Percentiles rank a stretch among this genome's conserved stretches.
These are phyloP conservation scores for Phytophthora sp. DNA, from an alignment of 352 stramenopile genomes.

Conservation along the genomic window DNA sequence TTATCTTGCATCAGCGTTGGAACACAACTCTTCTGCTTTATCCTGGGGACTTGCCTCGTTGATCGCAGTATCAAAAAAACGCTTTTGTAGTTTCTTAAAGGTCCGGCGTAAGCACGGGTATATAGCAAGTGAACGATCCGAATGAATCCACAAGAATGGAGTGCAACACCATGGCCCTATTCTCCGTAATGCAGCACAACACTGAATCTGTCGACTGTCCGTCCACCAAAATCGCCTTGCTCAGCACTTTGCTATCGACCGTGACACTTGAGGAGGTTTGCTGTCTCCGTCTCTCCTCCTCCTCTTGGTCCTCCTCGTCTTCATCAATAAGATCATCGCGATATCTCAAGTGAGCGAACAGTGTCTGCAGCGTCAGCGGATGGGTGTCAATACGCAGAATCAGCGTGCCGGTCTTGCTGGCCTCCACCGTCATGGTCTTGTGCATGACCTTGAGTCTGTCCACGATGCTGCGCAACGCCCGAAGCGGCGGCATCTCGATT, in stretches of 20 bases:
- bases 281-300: slow-evolving; percentile 28
- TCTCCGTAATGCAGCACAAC: slow-evolving; percentile 85
- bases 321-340: slow-evolving; percentile 76
- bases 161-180: slow-evolving; percentile 80
- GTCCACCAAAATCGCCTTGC: slow-evolving; percentile 79
- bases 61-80: neutral
- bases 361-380: slow-evolving; percentile 73
- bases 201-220: slow-evolving; percentile 71
- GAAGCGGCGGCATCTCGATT: slow-evolving; percentile 81
- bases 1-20: no score
- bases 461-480: slow-evolving; percentile 67
- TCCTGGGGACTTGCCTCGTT: neutral
- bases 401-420: slow-evolving; percentile 72
- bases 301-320: slow-evolving; percentile 39
- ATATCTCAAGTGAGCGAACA: slow-evolving; percentile 78
- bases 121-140: slow-evolving; percentile 85
- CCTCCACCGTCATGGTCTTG: slow-evolving; percentile 77
- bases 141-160: slow-evolving; percentile 79
- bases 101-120: slow-evolving; percentile 76
- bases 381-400: slow-evolving; percentile 74
- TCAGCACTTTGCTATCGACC: slow-evolving; percentile 79
- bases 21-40: no score
- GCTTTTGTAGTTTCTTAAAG: slow-evolving; percentile 27
- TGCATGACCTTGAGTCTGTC: slow-evolving; percentile 80
- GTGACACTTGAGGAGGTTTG: slow-evolving; percentile 62